Conservation (phyloP, 495 filamentous ascomycete genomes). For the Echria macrotheca region DNA sequence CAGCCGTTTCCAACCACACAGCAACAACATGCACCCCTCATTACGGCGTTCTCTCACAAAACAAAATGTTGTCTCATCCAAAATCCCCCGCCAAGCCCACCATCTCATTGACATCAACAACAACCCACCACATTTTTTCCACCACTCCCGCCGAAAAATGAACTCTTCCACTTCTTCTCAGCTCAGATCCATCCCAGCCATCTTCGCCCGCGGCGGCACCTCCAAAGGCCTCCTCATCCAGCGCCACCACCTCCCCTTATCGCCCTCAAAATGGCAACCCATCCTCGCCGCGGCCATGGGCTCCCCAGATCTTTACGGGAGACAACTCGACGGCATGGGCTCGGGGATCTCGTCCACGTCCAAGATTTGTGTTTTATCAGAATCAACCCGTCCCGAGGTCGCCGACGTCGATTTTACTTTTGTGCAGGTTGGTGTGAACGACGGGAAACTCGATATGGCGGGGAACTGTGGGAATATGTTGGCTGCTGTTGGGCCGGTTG, state of each 20-base stretch:
- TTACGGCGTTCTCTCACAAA: too few relatives aligned
- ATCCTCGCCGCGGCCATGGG: conserved; percentile 62
- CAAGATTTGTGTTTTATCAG: conserved; percentile 62
- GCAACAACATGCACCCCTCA: too few relatives aligned
- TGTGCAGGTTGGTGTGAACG: conserved; percentile 58
- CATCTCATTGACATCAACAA: too few relatives aligned
- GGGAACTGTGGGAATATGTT: conserved; percentile 76
- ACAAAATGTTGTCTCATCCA: too few relatives aligned
- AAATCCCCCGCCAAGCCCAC: too few relatives aligned
- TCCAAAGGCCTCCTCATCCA: conserved; percentile 63
- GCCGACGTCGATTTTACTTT: conserved; percentile 72
- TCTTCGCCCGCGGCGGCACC: conserved; percentile 70
- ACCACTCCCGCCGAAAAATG: background rate
- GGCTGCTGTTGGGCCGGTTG: conserved; percentile 60
- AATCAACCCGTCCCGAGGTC: conserved; percentile 38
- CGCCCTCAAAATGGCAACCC: conserved; percentile 43
- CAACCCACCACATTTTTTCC: background rate
- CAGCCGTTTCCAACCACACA: too few relatives aligned
- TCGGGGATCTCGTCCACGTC: conserved; percentile 64
- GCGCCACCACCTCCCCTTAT: conserved; percentile 45
- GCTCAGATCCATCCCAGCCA: too few relatives aligned
- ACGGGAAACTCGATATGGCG: conserved; percentile 54
- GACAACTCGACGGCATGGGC: conserved; percentile 69
- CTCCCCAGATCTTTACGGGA: conserved; percentile 60
- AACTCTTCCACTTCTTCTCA: too few relatives aligned